These are phyloP conservation scores for Bryum argenteum DNA, from an alignment of 225 moss, liverwort and hornwort genomes.

Conservation along the genomic window DNA sequence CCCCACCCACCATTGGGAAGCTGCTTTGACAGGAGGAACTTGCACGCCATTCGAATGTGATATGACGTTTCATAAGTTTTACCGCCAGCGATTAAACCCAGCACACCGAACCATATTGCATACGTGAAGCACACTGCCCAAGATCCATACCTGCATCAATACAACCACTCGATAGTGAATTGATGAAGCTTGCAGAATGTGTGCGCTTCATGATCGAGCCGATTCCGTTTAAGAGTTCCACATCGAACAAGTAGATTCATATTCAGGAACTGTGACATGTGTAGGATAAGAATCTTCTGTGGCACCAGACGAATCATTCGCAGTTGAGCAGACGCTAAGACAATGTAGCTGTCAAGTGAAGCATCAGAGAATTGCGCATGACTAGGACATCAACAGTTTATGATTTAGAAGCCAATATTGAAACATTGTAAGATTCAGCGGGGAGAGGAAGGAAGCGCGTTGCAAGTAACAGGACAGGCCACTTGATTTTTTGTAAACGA, in stretches of 20 bases:
- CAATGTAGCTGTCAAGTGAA: neutral
- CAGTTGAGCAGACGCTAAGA: neutral
- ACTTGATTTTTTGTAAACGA: conserved; percentile 8
- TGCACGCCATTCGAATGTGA: conserved; percentile 74
- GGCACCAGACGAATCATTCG: neutral
- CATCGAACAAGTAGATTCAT: conserved; percentile 12
- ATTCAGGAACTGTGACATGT: conserved; percentile 4
- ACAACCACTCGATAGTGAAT: conserved; percentile 6
- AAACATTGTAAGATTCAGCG: neutral
- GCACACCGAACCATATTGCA: conserved; percentile 80
- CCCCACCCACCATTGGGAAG: conserved; percentile 91
- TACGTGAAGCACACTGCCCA: conserved; percentile 98
- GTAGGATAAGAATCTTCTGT: conserved; percentile 1
- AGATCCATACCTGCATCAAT: conserved; percentile 72
- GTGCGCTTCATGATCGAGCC: neutral
- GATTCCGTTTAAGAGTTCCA: conserved; percentile 6
- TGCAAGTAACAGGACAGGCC: neutral
- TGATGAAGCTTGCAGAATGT: conserved; percentile 21
- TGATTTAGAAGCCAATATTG: conserved; percentile 1
- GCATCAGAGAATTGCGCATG: neutral
- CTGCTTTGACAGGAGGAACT: conserved; percentile 84
- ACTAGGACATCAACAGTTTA: neutral
- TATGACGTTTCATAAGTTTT: conserved; percentile 78
- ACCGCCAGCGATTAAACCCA: conserved; percentile 78
- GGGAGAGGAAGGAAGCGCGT: neutral